Conservation (phyloP, 257 asterid genomes). For the Solanum sejunctum region DNA sequence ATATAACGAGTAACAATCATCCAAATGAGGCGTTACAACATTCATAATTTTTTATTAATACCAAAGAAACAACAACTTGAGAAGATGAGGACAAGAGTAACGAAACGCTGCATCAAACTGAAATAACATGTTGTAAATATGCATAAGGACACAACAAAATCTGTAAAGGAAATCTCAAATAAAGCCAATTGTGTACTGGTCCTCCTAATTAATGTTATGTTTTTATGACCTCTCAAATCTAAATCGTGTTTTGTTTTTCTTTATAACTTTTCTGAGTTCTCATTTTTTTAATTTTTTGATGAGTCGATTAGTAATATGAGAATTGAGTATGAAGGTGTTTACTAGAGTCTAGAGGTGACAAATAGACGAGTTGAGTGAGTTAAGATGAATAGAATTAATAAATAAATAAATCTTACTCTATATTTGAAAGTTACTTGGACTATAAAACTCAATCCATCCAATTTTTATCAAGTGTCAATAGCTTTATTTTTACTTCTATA, state of each 20-base stretch:
- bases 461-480: neutral
- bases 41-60: neutral
- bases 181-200: neutral
- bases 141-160: neutral
- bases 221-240: neutral
- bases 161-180: neutral
- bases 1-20: too few relatives aligned
- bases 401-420: too few relatives aligned
- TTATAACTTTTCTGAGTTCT: too few relatives aligned
- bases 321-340: too few relatives aligned
- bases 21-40: neutral
- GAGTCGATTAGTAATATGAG: too few relatives aligned
- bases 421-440: neutral
- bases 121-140: neutral
- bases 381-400: too few relatives aligned
- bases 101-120: neutral
- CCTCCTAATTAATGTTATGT: neutral
- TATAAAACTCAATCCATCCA: neutral
- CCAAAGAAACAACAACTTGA: neutral
- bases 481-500: neutral
- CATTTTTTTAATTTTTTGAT: too few relatives aligned
- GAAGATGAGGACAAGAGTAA: neutral
- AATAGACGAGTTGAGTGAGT: too few relatives aligned
- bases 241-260: too few relatives aligned
- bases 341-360: too few relatives aligned